Conservation (phyloP, 2,329 filamentous ascomycete species). For the Fusarium coicis region DNA sequence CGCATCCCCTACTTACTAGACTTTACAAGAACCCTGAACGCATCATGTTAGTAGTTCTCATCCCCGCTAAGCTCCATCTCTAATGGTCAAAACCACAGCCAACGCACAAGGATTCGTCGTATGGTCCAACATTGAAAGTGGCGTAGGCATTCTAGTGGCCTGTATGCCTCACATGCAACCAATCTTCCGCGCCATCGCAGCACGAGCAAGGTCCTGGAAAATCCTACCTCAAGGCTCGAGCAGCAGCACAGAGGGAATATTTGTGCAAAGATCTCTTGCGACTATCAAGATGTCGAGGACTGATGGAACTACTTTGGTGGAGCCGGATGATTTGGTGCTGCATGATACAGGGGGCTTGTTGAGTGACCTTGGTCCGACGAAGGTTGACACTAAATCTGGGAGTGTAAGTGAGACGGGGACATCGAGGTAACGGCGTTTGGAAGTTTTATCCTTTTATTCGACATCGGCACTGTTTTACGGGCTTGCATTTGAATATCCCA, state of each 20-base stretch:
- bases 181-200: not conserved
- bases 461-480: rapidly evolving
- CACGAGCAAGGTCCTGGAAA: not conserved
- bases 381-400: not conserved
- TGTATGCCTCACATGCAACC: slow-evolving; percentile 7
- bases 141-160: slow-evolving; percentile 5
- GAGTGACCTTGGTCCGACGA: not conserved
- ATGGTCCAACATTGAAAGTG: slow-evolving; percentile 4
- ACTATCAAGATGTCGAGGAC: not conserved
- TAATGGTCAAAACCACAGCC: not conserved
- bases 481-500: too few relatives aligned
- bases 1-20: not conserved
- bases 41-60: not conserved
- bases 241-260: not conserved
- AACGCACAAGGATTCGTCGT: slow-evolving; percentile 1
- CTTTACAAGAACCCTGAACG: not conserved
- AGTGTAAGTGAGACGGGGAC: not conserved
- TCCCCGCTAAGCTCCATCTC: rapidly evolving
- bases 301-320: not conserved
- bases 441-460: rapidly evolving
- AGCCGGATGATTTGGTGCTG: not conserved
- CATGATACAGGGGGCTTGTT: slow-evolving; percentile 1
- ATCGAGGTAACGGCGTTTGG: not conserved
- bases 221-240: not conserved
- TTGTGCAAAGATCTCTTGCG: not conserved